Evolutionary conservation across 495 filamentous ascomycete species (phyloP), one percentile per base, ranked within the genome.

Genomic region (Copromyces sp.): DNA sequence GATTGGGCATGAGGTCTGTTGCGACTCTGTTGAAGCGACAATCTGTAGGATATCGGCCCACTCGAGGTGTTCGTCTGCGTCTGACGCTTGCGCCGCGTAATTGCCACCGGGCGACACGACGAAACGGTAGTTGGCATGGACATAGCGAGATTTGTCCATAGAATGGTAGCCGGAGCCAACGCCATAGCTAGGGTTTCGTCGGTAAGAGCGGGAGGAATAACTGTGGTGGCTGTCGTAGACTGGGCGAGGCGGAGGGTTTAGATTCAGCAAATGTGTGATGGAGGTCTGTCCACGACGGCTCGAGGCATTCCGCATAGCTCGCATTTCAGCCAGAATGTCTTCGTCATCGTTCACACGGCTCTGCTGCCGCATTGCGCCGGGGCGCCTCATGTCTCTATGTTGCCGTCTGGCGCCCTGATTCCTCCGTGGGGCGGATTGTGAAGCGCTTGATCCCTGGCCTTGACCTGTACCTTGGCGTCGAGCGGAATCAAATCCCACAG

Each of bases 71-170:
- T 94, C 88, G 82, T 99, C 95, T 38, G 95, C 90, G 82, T 98
- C 94, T 69, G 87, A 86, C 24, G 92, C 90, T 78, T 98, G 95
- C 1, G 88, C 85, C 70, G 87, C 85, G 78, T 97, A 99, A 74
- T 90, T 89, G 20, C 90, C 91, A 24, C 86, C 86, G 0, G 95
- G 95, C 72, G 92, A 89, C 42, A 99, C 95, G 71, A 99, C 91
- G 79, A 99, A 99, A 29, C 95, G 90, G 79, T 99, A 99, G 80
- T 99, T 99, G 37, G 95, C 93, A 82, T 98, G 94, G 35, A 99
- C 92, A 77, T 97, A 99, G 77, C 90, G 91, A 65, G 94, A 93
- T 80, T 99, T 99, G 80, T 99, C 95, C 68, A 89, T 87, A 35
- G 92, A 90, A 80, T 97, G 95, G 79, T 97, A 92, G 12, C 95